Base-by-base conservation (phyloP, 371 early-diverging fungal genomes). In the Enteropsectra breve region DNA sequence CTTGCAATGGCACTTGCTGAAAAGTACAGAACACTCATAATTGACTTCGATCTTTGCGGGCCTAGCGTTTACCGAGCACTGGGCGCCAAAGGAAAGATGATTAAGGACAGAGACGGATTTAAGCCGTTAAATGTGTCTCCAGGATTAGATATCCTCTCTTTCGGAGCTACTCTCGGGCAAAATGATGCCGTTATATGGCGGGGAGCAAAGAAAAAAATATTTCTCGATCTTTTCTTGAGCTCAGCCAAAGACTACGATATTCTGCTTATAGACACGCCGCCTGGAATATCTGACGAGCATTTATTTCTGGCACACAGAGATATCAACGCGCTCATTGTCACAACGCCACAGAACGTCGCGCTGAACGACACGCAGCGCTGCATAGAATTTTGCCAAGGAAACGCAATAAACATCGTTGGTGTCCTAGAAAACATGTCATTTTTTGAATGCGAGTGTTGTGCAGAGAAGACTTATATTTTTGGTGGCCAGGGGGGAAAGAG, bases 211-310 rank as follows among this genome's bases (percentile, higher is more conserved):
- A 93, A 94, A 82, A 87, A 70, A 21, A 46, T 53, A 29, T 50
- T 94, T 72, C 90, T 96, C 70, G 90, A 92, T 68, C 91, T 94
- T 82, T 94, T 98, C 69, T 81, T 93, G 37, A 85, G 86, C 61
- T 94, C 96, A 75, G 92, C 91, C 1, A 87, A 87, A 28, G 81
- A 82, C 4, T 80, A 93, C 65, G 94, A 97, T 69, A 92, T 84
- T 78, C 78, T 98, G 47, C 77, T 98, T 23, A 84, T 93, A 30
- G 99, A 98, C 74, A 96, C 94, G 30, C 99, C 99, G 3, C 99
- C 99, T 1, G 99, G 97, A 34, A 91, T 96, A 0, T 88, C 91
- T 1, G 96, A 95, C 78, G 97, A 95, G 75, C 99, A 97, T 76
- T 77, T 36, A 1, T 78, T 79, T 94, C 29, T 88, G 87, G 6